Percentiles rank a stretch among this genome's conserved stretches.
phyloP scores from a whole-genome alignment of 306 rosid species.

The Albizia julibrissin region DNA sequence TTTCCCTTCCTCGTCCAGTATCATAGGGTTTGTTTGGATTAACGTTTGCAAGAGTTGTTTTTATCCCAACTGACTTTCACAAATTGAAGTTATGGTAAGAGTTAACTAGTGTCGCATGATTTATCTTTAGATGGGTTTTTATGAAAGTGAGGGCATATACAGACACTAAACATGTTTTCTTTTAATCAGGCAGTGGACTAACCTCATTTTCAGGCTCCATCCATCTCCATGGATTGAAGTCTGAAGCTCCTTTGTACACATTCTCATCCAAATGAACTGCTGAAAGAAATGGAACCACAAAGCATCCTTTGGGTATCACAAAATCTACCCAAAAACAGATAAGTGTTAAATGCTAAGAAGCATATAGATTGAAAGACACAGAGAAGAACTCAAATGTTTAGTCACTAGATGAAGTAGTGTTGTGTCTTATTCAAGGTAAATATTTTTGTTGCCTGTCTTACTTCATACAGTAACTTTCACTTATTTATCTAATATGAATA shows the following conservation, averaged over 20 bases:
- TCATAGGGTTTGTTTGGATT: too few species aligned
- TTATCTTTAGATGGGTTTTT: too few species aligned
- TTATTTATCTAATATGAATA: neutral
- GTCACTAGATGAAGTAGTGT: neutral
- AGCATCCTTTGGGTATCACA: constrained; percentile 83
- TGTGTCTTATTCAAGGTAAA: neutral
- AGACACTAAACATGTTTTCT: neutral
- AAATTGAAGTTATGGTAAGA: too few species aligned
- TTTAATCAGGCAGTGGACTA: neutral
- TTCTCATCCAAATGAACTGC: constrained; percentile 93
- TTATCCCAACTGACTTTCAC: too few species aligned
- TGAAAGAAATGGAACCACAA: constrained; percentile 94
- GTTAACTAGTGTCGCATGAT: too few species aligned
- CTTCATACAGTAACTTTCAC: neutral
- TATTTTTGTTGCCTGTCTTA: neutral
- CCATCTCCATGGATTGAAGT: constrained; percentile 98
- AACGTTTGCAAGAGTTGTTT: too few species aligned
- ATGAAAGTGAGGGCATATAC: too few species aligned
- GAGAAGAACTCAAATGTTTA: neutral
- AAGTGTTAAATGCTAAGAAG: neutral
- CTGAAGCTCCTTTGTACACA: constrained; percentile 61
- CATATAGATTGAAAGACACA: neutral
- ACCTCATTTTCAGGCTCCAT: constrained; percentile 81
- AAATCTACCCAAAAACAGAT: constrained; percentile 54
- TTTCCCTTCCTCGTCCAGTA: too few species aligned